Percentiles rank a stretch among this genome's conserved stretches.
phyloP scores from a whole-genome alignment of 2,329 filamentous ascomycete genomes.

The Amesomyces nigricolor region DNA sequence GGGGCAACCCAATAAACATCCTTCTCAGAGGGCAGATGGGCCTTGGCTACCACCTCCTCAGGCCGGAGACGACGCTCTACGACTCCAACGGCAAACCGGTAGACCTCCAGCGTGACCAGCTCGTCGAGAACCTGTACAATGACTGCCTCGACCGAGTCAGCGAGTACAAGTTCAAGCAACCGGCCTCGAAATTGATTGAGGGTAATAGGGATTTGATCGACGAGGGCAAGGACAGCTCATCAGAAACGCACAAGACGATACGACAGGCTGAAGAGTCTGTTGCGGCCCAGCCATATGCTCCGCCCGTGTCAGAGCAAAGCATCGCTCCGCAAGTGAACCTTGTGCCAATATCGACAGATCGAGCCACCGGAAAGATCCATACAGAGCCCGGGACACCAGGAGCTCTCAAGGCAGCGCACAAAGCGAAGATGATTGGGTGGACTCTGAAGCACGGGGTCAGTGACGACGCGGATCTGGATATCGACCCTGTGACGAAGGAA shows the following conservation, averaged over 20 bases:
- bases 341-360: conserved; percentile 60
- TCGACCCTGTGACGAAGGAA: conserved; percentile 59
- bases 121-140: conserved; percentile 90
- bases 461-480: conserved; percentile 62
- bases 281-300: conserved; percentile 53
- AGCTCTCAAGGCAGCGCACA: conserved; percentile 67
- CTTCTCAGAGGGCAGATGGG: conserved; percentile 87
- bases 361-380: conserved; percentile 66
- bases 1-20: conserved; percentile 88
- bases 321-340: conserved; percentile 49
- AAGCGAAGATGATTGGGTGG: conserved; percentile 81
- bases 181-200: conserved; percentile 65
- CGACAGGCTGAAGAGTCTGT: conserved; percentile 66
- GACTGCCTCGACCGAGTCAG: conserved; percentile 90
- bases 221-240: conserved; percentile 70
- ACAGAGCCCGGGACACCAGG: conserved; percentile 64
- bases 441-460: conserved; percentile 58
- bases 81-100: conserved; percentile 76
- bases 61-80: conserved; percentile 79
- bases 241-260: conserved; percentile 66
- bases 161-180: conserved; percentile 76
- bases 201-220: conserved; percentile 79
- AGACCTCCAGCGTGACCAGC: conserved; percentile 68
- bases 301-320: conserved; percentile 49
- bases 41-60: conserved; percentile 76